A percentile compares a stretch with the other conserved stretches of the same genome.
phyloP scores from a whole-genome alignment of 2,329 filamentous ascomycete genomes.

The Epichloe bromicola region DNA sequence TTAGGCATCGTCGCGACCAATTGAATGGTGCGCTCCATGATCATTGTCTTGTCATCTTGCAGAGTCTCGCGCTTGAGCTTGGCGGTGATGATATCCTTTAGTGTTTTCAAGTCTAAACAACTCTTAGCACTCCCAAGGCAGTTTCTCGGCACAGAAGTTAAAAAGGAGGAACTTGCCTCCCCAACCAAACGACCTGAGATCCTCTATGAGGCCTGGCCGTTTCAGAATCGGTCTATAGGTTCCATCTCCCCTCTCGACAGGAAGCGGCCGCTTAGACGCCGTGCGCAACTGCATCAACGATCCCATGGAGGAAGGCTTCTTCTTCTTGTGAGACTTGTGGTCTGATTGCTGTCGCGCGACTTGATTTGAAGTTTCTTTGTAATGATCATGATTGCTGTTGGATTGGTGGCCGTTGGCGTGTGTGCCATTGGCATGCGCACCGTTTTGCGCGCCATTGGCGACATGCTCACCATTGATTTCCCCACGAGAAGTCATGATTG shows the following conservation, averaged over 20 bases:
- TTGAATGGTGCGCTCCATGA: constrained; percentile 63
- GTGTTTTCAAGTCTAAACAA: constrained; percentile 43
- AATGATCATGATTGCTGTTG: constrained; percentile 5
- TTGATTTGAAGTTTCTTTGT: not conserved
- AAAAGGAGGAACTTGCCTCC: constrained; percentile 23
- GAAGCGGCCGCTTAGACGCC: constrained; percentile 47
- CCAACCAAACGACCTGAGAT: constrained; percentile 42
- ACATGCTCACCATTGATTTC: not conserved
- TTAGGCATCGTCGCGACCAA: constrained; percentile 52
- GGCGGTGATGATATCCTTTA: constrained; percentile 45
- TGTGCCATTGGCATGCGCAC: constrained; percentile 10
- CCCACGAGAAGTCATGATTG: not conserved
- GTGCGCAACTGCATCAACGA: constrained; percentile 21
- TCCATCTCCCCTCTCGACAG: constrained; percentile 50
- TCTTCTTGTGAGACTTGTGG: constrained; percentile 3
- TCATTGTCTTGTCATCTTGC: constrained; percentile 62
- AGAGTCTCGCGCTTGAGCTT: constrained; percentile 51
- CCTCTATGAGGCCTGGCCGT: constrained; percentile 38
- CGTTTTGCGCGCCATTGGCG: constrained; percentile 10
- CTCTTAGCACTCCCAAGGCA: not conserved
- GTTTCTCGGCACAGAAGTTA: not conserved
- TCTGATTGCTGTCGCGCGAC: not conserved
- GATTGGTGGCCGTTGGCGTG: constrained; percentile 5
- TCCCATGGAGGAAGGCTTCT: constrained; percentile 6
- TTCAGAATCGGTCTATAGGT: constrained; percentile 37